Percentiles rank a stretch among this genome's conserved stretches.
Evolutionary conservation across 2,329 filamentous ascomycete genomes (phyloP).

Genomic region (Hirsutella rhossiliensis): DNA sequence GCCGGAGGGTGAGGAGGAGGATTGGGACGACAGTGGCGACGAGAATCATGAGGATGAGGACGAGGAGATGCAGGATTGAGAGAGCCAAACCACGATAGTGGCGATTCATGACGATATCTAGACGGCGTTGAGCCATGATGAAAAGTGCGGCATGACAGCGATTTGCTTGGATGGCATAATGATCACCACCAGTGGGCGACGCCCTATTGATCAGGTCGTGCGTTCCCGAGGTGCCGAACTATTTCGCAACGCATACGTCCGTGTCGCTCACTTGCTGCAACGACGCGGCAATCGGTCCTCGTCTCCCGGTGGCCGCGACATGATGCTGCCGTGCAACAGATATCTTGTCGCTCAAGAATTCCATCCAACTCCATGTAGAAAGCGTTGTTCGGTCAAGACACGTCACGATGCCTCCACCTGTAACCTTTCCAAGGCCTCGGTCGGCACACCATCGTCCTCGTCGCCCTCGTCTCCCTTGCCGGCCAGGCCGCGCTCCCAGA

Average conservation of each 20-base stretch:
- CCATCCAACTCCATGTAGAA: no score
- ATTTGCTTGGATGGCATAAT: slow-evolving; percentile 1
- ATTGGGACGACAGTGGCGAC: slow-evolving; percentile 38
- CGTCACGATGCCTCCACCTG: slow-evolving; percentile 45
- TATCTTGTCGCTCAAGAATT: no score
- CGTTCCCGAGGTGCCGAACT: no score
- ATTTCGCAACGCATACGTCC: no score
- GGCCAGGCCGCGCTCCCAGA: slow-evolving; percentile 66
- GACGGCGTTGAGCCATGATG: neutral
- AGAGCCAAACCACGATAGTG: neutral
- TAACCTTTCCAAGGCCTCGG: slow-evolving; percentile 56
- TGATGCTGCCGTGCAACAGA: no score
- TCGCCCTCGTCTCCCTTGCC: slow-evolving; percentile 54
- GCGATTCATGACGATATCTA: neutral
- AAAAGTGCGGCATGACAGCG: slow-evolving; percentile 1
- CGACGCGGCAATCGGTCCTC: neutral
- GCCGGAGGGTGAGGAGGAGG: slow-evolving; percentile 39
- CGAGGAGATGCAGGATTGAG: slow-evolving; percentile 39
- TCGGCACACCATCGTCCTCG: slow-evolving; percentile 47
- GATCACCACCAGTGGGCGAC: neutral
- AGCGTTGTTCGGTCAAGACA: neutral
- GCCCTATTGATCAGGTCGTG: neutral
- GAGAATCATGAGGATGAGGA: slow-evolving; percentile 36
- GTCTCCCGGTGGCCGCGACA: no score
- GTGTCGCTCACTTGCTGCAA: no score